Conservation (phyloP, 805 yeast genomes). For the Danielozyma ontarioensis region DNA sequence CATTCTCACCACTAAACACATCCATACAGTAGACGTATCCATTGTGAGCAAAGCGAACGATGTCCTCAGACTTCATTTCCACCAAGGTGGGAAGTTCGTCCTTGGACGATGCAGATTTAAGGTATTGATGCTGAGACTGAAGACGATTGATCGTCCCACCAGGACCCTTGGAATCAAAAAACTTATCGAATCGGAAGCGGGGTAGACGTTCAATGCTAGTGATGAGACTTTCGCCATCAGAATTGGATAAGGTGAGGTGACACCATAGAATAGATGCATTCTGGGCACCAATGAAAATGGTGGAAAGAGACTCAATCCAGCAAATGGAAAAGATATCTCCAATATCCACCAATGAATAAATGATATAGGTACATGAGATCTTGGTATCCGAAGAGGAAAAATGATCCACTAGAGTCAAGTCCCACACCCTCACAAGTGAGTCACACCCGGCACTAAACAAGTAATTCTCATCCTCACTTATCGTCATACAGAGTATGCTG, state of each 20-base stretch:
- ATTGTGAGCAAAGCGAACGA: slow-evolving; percentile 79
- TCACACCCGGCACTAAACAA: slow-evolving; percentile 88
- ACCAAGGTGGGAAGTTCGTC: slow-evolving; percentile 31
- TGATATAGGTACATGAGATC: slow-evolving; percentile 50
- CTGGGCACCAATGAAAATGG: slow-evolving; percentile 84
- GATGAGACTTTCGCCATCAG: slow-evolving; percentile 1
- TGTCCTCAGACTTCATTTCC: slow-evolving; percentile 64
- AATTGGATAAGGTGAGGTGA: slow-evolving; percentile 14
- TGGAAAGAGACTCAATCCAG: slow-evolving; percentile 55
- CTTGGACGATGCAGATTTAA: slow-evolving; percentile 4
- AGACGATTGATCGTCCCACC: slow-evolving; percentile 47
- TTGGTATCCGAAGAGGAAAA: slow-evolving; percentile 4
- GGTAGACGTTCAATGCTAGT: slow-evolving; percentile 36
- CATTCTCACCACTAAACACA: slow-evolving; percentile 10
- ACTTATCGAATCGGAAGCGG: slow-evolving; percentile 68
- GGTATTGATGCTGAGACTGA: slow-evolving; percentile 22
- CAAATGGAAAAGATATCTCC: slow-evolving; percentile 89
- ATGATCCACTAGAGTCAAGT: slow-evolving; percentile 36
- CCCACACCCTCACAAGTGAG: slow-evolving; percentile 85
- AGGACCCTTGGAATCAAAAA: slow-evolving; percentile 88
- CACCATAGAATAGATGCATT: slow-evolving; percentile 85
- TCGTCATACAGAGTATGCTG: slow-evolving; percentile 66
- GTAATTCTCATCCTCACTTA: slow-evolving; percentile 48
- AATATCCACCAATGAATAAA: slow-evolving; percentile 80
- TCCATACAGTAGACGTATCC: slow-evolving; percentile 81